Base-by-base conservation (phyloP, 2,329 filamentous ascomycete species). In the Monilinia fructigena region DNA sequence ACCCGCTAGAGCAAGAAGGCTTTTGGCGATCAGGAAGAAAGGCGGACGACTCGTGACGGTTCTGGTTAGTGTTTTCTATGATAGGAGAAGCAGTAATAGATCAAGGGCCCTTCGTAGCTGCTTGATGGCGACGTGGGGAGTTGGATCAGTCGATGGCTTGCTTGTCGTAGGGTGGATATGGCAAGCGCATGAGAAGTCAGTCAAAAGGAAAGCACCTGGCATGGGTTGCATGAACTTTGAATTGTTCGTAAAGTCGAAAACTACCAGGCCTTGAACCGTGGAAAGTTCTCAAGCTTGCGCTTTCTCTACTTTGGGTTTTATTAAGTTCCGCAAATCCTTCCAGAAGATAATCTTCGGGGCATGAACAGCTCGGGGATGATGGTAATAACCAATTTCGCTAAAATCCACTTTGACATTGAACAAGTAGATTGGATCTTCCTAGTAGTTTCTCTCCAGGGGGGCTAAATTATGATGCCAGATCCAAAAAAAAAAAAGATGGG, bases 181-280 rank as follows among this genome's bases (percentile, higher is more conserved):
- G 56, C 66, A 62, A 62, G 65, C 56, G 70, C 72, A 72, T 70
- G 47, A 69, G 66, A 66, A 66, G 52, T 55, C 47, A 56, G 65
- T 67, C 56, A 66, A 60, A 65, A 62, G 61, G 65, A 72, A 70
- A 56, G 70, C 56, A 59, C 26, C 40, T 59, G 56, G 40, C 60
- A 68, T 61, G 50, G 68, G 70, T 69, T 68, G 71, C 71, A 72
- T 72, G 64, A 72, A 70, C 63, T 65, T 65, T 65, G 63, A 65
- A 60, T 50, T 65, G 18, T 18, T 48, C 45, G 45, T 42, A 42
- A 42, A 42, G 42, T 53, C 47, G 47, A 60, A 60, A 60, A 60
- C 53, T 59, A 56, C 53, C 62, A 65, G 62, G 54, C 55, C 58
- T 31, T 65, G 63, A 54, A 65, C 55, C 47, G 55, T 54, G 63